Conservation (phyloP, 148 eudicot species). For the Diospyros lotus region DNA sequence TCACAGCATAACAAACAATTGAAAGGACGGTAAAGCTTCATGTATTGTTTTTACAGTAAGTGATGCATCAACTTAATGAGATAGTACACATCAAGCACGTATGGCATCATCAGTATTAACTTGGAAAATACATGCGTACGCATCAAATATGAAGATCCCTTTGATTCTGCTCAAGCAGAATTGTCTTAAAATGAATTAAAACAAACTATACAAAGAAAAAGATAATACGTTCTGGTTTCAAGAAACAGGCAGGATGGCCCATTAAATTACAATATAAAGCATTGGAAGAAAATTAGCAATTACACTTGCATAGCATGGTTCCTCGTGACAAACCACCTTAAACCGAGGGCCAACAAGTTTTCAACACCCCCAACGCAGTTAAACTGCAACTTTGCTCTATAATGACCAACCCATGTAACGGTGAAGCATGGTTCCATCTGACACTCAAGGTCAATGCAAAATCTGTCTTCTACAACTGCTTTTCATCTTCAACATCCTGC, state of each 20-base stretch:
- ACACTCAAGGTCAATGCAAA: background rate
- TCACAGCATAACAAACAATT: too few species aligned
- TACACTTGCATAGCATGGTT: too few species aligned
- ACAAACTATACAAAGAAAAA: background rate
- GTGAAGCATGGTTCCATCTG: slow-evolving; percentile 1
- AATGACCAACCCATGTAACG: too few species aligned
- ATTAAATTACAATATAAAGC: background rate
- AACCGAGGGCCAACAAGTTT: background rate
- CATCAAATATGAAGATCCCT: too few species aligned
- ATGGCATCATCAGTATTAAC: too few species aligned
- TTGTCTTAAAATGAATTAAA: background rate
- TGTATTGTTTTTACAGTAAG: too few species aligned
- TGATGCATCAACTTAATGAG: too few species aligned
- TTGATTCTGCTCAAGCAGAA: background rate
- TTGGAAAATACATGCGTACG: too few species aligned
- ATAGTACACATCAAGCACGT: too few species aligned
- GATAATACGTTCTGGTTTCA: background rate
- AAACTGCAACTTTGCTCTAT: background rate
- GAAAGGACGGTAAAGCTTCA: too few species aligned
- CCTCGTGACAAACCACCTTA: background rate
- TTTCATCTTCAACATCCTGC: slow-evolving; percentile 23
- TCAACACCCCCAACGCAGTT: background rate
- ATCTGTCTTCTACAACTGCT: slow-evolving; percentile 3
- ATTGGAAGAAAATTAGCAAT: background rate
- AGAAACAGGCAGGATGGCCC: background rate